Percentiles rank a stretch among this genome's conserved stretches.
Conservation (phyloP, 2,329 filamentous ascomycete genomes). For the Pestalotiopsis sp. region DNA sequence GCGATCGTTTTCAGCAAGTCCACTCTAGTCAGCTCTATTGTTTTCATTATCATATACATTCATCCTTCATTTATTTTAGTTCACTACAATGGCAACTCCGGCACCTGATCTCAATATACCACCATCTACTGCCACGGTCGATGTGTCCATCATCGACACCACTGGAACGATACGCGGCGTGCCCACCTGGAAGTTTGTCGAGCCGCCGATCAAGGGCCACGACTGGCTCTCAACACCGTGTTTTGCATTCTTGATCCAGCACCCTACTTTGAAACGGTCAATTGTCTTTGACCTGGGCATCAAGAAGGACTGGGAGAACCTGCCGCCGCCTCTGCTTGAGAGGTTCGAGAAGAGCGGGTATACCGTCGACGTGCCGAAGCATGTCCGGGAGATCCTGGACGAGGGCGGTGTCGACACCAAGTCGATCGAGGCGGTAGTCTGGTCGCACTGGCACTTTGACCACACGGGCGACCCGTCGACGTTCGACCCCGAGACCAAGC, state of each 20-base stretch:
- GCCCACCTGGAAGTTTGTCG: slow-evolving; percentile 24
- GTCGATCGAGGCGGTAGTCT: slow-evolving; percentile 34
- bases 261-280: slow-evolving; percentile 24
- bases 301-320: slow-evolving; percentile 17
- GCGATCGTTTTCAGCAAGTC: neutral
- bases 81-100: slow-evolving; percentile 20
- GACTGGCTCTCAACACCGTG: slow-evolving; percentile 28
- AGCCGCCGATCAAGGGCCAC: slow-evolving; percentile 32
- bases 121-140: slow-evolving; percentile 30
- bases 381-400: slow-evolving; percentile 27
- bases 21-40: neutral
- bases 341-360: slow-evolving; percentile 5
- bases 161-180: slow-evolving; percentile 27
- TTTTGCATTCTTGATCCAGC: slow-evolving; percentile 27
- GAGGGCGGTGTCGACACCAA: slow-evolving; percentile 20
- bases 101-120: slow-evolving; percentile 35
- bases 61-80: neutral
- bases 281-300: slow-evolving; percentile 20
- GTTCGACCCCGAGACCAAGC: slow-evolving; percentile 43
- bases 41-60: neutral
- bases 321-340: slow-evolving; percentile 13
- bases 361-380: slow-evolving; percentile 19
- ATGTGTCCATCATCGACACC: slow-evolving; percentile 37
- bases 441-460: slow-evolving; percentile 51
- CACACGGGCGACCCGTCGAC: slow-evolving; percentile 49